These are phyloP conservation scores for Maudiozyma humilis DNA, from an alignment of 1,139 yeast genomes.

Conservation along the genomic window DNA sequence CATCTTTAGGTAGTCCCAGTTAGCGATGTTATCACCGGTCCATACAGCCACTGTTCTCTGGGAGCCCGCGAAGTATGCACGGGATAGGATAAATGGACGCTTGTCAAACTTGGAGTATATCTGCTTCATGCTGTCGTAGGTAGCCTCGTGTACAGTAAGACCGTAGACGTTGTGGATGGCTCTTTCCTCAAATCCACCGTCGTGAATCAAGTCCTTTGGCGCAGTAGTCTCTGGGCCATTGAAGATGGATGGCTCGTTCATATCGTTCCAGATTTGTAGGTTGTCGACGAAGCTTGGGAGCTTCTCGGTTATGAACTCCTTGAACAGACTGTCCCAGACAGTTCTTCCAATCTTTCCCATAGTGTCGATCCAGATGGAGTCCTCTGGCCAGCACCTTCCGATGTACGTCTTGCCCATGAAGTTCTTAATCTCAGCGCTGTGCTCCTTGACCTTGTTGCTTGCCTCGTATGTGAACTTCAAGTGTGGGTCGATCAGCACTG, in stretches of 20 bases:
- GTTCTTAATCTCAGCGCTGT: constrained; percentile 37
- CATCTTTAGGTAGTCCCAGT: constrained; percentile 75
- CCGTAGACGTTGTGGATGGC: constrained; percentile 86
- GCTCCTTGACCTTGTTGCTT: constrained; percentile 43
- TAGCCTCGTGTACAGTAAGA: constrained; percentile 67
- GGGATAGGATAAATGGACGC: constrained; percentile 84
- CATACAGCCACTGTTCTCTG: constrained; percentile 90
- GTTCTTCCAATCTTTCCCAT: constrained; percentile 53
- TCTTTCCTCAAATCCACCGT: constrained; percentile 81
- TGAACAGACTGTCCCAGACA: constrained; percentile 51
- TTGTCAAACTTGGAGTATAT: constrained; percentile 42
- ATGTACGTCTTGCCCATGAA: constrained; percentile 47
- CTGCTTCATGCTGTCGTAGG: constrained; percentile 53
- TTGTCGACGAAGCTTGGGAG: constrained; percentile 43
- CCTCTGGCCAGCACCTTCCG: constrained; percentile 99
- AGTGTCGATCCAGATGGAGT: constrained; percentile 87
- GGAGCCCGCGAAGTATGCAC: constrained; percentile 85
- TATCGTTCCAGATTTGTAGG: constrained; percentile 89
- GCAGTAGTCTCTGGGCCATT: constrained; percentile 91
- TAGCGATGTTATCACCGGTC: constrained; percentile 96
- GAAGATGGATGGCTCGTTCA: constrained; percentile 95
- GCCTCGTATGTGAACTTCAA: constrained; percentile 62
- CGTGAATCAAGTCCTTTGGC: constrained; percentile 72
- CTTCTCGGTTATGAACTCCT: constrained; percentile 35
- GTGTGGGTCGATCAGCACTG: constrained; percentile 88